phyloP scores from a whole-genome alignment of 177 flowering plant species.

The Vitis hybrid region DNA sequence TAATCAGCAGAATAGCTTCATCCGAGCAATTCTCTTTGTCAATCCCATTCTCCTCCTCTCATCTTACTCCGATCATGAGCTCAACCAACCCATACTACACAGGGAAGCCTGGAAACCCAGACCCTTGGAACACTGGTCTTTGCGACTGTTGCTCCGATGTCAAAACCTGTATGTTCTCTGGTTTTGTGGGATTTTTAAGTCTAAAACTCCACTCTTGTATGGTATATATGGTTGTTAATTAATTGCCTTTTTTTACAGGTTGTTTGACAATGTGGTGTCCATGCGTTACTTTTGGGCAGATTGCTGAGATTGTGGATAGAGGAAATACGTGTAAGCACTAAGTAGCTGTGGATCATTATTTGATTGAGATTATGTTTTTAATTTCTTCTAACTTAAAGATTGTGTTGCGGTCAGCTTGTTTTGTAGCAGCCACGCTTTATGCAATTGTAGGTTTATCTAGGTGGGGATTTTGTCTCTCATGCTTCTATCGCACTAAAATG shows the following conservation, averaged over 20 bases:
- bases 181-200: not conserved
- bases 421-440: slow-evolving; percentile 28
- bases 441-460: slow-evolving; percentile 22
- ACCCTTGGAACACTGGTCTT: slow-evolving; percentile 11
- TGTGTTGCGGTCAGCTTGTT: slow-evolving; percentile 35
- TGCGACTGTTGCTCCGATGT: not conserved
- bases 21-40: too few species aligned
- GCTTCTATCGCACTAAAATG: slow-evolving; percentile 51
- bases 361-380: not conserved
- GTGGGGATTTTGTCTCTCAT: slow-evolving; percentile 34
- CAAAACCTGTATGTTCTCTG: not conserved
- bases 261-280: slow-evolving; percentile 21
- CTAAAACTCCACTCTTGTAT: not conserved
- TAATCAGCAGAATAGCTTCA: too few species aligned
- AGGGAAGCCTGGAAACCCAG: not conserved
- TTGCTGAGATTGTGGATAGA: slow-evolving; percentile 20
- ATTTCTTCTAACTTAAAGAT: not conserved
- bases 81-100: not conserved
- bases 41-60: too few species aligned
- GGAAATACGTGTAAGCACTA: slow-evolving; percentile 19
- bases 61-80: not conserved
- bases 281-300: slow-evolving; percentile 26
- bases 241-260: slow-evolving; percentile 7
- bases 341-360: not conserved
- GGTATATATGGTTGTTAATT: not conserved